These are phyloP conservation scores for Bothriochloa decipiens DNA, from an alignment of 176 grass and related monocot species.

Conservation along the genomic window DNA sequence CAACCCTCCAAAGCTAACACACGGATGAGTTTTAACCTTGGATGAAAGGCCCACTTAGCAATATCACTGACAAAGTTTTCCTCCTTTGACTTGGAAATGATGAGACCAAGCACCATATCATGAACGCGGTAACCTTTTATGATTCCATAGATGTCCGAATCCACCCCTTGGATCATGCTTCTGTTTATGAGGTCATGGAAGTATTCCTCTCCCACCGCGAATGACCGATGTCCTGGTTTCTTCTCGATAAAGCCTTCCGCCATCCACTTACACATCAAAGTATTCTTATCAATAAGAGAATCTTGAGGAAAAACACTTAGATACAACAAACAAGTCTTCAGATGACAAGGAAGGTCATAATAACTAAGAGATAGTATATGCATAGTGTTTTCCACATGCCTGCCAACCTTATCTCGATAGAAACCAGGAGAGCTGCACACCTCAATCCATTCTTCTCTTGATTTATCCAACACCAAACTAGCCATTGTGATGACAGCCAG, in stretches of 20 bases:
- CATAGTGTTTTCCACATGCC: no score
- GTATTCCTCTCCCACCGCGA: conserved; percentile 1
- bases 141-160: not conserved
- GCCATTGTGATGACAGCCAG: no score
- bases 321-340: no score
- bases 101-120: conserved; percentile 14
- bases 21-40: not conserved
- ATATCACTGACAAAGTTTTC: not conserved
- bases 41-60: no score
- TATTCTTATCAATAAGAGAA: no score
- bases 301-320: no score
- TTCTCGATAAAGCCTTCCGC: not conserved
- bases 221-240: not conserved
- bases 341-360: no score
- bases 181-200: conserved; percentile 32
- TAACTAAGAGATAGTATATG: no score
- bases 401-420: no score
- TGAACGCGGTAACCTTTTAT: not conserved
- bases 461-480: no score
- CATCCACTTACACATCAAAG: conserved; percentile 9
- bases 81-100: not conserved
- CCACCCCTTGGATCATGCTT: not conserved
- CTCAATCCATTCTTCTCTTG: no score
- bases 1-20: not conserved
- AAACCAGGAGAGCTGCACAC: no score